Evolutionary conservation across 306 rosid species (phyloP), one percentile per base, ranked within the genome.

Genomic region (Hippophae tibetana): DNA sequence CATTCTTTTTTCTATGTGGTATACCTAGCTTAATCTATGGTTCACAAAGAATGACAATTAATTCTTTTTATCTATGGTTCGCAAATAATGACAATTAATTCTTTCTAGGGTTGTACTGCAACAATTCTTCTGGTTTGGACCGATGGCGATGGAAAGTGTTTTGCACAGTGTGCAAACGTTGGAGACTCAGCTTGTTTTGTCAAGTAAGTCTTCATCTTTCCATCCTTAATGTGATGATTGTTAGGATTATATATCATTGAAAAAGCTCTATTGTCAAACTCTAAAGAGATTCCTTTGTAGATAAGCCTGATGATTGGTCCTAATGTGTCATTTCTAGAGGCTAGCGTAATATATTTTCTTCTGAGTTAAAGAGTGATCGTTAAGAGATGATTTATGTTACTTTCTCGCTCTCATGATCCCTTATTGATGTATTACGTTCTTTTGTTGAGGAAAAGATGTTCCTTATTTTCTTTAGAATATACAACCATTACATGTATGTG

Each of bases 71-170:
- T 13, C 14, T 51, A 10, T 49, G 61, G 54, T 64, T 62, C 50
- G 47, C 61, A 58, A 41, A 54, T 69, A 47, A 66, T 61, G 46
- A 52, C 45, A 40, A 63, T 62, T 60, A 72, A 62, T 70, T 71
- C 42, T 51, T 66, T 65, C 57, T 90, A 93, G 99, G 99, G 99
- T 57, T 93, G 99, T 81, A 93, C 99, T 58, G 97, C 99, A 14
- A 93, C 99, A 44, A 76, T 88, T 72, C 95, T 93, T 75, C 82
- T 93, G 72, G 90, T 89, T 59, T 93, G 99, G 99, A 57, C 79
- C 62, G 86, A 86, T 66, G 65, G 63, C 64, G 51, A 68, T 60
- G 78, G 69, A 46, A 86, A 79, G 42, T 86, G 80, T 73, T 89
- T 78, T 79, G 94, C 78, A 18, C 99, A 93, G 72, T 88, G 97